Base-by-base conservation (phyloP, 2,329 filamentous ascomycete species). In the Monilinia fructigena region DNA sequence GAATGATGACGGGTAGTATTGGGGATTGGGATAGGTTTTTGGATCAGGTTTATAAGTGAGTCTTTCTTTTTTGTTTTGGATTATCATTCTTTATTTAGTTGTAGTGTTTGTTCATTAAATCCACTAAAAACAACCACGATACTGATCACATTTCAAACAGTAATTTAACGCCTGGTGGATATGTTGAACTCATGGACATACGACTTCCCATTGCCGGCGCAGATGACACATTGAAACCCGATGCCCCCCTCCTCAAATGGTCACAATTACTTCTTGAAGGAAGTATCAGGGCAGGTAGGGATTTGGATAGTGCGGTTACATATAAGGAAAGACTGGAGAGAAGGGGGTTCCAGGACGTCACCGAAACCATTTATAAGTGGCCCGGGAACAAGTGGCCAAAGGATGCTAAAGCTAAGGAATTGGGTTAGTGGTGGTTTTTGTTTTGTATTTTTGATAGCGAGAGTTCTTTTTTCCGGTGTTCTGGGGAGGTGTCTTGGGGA, bases 361-460 rank as follows among this genome's bases (percentile, higher is more conserved):
- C 66, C 5, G 71, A 75, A 55, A 68, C 67, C 7, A 68, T 71
- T 11, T 70, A 72, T 54, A 73, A 72, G 53, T 66, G 64, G 56
- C 64, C 64, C 2, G 35, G 35, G 3, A 66, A 66, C 6, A 62
- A 11, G 14, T 66, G 64, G 64, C 64, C 64, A 2, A 66, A 60
- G 10, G 28, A 67, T 70, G 14, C 40, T 1, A 79, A 80, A 64
- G 76, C 78, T 10, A 74, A 83, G 61, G 84, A 83, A 73, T 79
- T 80, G 56, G 82, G 28, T 81, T 82, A 63, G 74, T 84, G 54
- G 74, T 80, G 3, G 6, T 54, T 80, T 83, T 67, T 81, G 23
- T 59, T 23, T 59, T n/a, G 12, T 18, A n/a, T 55, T 47, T 20
- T 40, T 11, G 12, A 12, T 28, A 20, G 42, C 18, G 10, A 14